Percentiles rank a stretch among this genome's conserved stretches.
Conservation (phyloP, 2,329 filamentous ascomycete species). For the Fusarium musae region DNA sequence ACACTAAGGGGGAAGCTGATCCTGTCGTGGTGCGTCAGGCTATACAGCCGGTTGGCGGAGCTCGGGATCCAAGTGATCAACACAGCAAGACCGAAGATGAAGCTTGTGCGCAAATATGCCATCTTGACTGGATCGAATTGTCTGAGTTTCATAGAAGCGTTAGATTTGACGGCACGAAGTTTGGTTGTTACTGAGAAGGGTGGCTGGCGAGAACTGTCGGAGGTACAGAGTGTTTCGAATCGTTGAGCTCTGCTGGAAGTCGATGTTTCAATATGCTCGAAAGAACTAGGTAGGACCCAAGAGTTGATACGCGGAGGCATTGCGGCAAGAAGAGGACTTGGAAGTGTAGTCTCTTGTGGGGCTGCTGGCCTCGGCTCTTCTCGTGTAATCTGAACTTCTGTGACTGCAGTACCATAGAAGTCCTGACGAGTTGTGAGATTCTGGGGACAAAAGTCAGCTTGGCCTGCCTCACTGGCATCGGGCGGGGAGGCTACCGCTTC, state of each 20-base stretch:
- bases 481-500: constrained; percentile 48
- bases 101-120: constrained; percentile 68
- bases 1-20: constrained; percentile 74
- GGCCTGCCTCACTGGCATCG: background rate
- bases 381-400: constrained; percentile 59
- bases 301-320: constrained; percentile 35
- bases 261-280: constrained; percentile 24
- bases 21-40: constrained; percentile 61
- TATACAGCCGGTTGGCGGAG: constrained; percentile 78
- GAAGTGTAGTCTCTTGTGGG: constrained; percentile 9
- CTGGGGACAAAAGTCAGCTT: constrained; percentile 40
- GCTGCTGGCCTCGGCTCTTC: constrained; percentile 33
- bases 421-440: constrained; percentile 43
- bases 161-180: constrained; percentile 43
- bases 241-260: constrained; percentile 33
- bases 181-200: constrained; percentile 31
- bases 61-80: constrained; percentile 72
- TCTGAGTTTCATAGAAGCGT: constrained; percentile 48
- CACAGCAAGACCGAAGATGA: constrained; percentile 69
- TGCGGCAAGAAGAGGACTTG: constrained; percentile 26
- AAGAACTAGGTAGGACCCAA: constrained; percentile 37
- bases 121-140: constrained; percentile 66
- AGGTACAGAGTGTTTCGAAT: constrained; percentile 47
- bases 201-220: constrained; percentile 30
- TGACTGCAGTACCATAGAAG: constrained; percentile 60